Base-by-base conservation (phyloP, 2,329 filamentous ascomycete genomes). In the Xylaria arbuscula region DNA sequence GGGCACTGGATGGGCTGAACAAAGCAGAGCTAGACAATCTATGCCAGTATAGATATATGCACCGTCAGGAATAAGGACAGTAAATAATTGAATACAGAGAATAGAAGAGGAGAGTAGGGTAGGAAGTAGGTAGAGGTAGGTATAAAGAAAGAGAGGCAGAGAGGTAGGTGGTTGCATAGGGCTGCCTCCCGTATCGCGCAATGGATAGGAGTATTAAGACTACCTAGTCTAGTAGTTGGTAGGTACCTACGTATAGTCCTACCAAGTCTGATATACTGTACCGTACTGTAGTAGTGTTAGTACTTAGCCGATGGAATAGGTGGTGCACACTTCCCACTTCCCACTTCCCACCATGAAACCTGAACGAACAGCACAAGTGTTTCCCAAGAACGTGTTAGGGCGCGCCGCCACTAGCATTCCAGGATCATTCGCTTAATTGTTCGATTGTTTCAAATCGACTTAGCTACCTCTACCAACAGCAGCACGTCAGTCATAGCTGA, bases 361-460 rank as follows among this genome's bases (percentile, higher is more conserved):
- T 40, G 40, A 56, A 19, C 19, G 17, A 51, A 19, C 28, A n/a
- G 53, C 22, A 47, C 32, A 6, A 4, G 51, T 54, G 51, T 54
- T 54, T 54, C 51, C n/a, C 17, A 28, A 36, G 51, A 34, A 36
- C 15, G 32, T 10, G 19, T 15, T 19, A 24, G 19, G 11, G 42
- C 22, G 55, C 40, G 40, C 6, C 11, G 40, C 53, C 22, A 36
- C 38, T 40, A 15, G 28, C 17, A 40, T 36, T 34, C 22, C 15
- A 24, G 58, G 36, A 7, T 64, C 48, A 59, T 45, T 62, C 58
- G 58, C 47, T 62, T 58, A 53, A n/a, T 53, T 17, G 15, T 53
- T 53, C 17, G 50, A 28, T 50, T 45, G 45, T 47, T 38, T 66
- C 24, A 45, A 22, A 50, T 56, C 13, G 40, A 32, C 36, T 62